Conservation (phyloP, 2,329 filamentous ascomycete species). For the Ceratocystis huliohia region DNA sequence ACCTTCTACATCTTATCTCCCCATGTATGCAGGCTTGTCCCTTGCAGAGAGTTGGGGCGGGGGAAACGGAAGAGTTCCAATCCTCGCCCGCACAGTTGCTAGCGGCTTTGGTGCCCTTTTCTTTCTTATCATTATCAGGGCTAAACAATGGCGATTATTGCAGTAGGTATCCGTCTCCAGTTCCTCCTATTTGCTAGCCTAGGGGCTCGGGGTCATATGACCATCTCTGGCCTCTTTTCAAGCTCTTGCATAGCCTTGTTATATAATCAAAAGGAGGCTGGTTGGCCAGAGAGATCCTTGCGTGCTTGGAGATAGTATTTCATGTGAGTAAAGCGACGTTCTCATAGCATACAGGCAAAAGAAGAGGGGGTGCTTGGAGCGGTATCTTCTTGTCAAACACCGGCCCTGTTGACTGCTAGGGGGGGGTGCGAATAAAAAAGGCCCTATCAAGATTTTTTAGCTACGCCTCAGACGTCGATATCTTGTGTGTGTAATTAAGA, state of each 20-base stretch:
- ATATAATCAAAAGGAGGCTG: background rate
- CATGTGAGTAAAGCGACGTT: background rate
- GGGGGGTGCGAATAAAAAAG: background rate
- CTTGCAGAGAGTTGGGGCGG: conserved; percentile 4
- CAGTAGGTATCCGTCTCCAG: background rate
- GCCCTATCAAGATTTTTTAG: background rate
- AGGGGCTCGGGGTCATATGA: background rate
- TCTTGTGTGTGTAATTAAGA: background rate
- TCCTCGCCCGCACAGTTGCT: background rate
- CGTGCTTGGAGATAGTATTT: background rate
- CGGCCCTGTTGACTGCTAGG: background rate
- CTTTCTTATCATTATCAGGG: background rate
- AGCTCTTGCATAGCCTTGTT: background rate
- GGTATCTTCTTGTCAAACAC: background rate
- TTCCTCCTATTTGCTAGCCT: background rate
- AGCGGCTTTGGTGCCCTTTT: too few species aligned
- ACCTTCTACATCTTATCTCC: conserved; percentile 7
- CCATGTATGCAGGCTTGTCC: background rate
- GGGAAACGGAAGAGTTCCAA: background rate
- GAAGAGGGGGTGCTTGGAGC: background rate
- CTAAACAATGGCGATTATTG: background rate
- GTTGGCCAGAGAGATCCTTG: background rate
- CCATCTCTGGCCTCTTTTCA: background rate
- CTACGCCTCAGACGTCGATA: background rate
- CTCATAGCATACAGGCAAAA: background rate